These are phyloP conservation scores for Daedalea quercina DNA, from an alignment of 768 basidiomycete species.

Conservation along the genomic window DNA sequence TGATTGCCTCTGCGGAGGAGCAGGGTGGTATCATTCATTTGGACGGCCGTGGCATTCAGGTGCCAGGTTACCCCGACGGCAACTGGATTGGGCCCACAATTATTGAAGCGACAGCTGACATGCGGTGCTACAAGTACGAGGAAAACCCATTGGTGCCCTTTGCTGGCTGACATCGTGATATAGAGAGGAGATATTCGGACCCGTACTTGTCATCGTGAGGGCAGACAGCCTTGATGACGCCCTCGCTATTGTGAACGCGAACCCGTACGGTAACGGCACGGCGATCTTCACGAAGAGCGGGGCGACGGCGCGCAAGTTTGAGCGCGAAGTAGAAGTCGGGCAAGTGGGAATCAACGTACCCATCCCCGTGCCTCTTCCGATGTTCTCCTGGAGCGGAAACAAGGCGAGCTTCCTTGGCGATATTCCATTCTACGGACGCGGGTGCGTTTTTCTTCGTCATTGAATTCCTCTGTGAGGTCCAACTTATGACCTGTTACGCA, in stretches of 20 bases:
- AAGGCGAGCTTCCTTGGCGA: conserved; percentile 83
- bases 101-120: conserved; percentile 72
- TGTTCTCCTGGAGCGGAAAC: conserved; percentile 97
- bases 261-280: conserved; percentile 89
- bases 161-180: neutral
- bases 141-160: neutral
- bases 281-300: conserved; percentile 97
- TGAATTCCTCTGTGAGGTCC: too few relatives aligned
- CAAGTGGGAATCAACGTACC: conserved; percentile 93
- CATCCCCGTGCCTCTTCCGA: conserved; percentile 86
- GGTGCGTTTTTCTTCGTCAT: conserved; percentile 32
- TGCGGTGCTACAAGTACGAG: conserved; percentile 82
- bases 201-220: conserved; percentile 71
- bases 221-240: conserved; percentile 88
- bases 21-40: conserved; percentile 85
- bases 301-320: conserved; percentile 91
- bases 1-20: conserved; percentile 67
- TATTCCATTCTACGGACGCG: conserved; percentile 87
- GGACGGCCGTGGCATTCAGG: conserved; percentile 70
- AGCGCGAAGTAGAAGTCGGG: conserved; percentile 80
- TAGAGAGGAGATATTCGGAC: conserved; percentile 95
- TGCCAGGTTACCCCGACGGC: conserved; percentile 74
- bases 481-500: too few relatives aligned
- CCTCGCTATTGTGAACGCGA: conserved; percentile 81
- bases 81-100: conserved; percentile 96